Base-by-base conservation (phyloP, 768 basidiomycete species). In the Tulasnella sp. region DNA sequence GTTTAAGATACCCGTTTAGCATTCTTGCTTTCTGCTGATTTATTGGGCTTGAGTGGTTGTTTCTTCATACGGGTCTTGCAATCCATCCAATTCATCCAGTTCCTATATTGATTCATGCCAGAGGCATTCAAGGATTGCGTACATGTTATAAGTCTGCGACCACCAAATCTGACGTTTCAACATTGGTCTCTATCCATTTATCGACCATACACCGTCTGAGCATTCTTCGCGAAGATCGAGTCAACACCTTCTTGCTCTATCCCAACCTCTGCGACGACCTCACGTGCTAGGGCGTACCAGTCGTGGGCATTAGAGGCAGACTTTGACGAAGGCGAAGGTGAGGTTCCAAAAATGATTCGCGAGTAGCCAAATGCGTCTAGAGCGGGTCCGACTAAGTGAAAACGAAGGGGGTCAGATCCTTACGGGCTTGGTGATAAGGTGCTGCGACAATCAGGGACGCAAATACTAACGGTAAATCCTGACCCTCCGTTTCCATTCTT, bases 351-450 rank as follows among this genome's bases (percentile, higher is more conserved):
- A 22, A 94, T 84, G 76, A 94, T 92, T 68, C 92, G 86, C 76
- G 90, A 84, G 76, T 86, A 91, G 7, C 92, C 92, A 78, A 94
- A 94, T 2, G 92, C 92, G 78, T 94, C 92, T 74, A 93, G 80
- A 41, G 89, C 89, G 17, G 90, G 92, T 8, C 88, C 89, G 75
- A 94, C 92, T 94, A 73, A 19, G 41, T 4, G 26, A 71, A 35
- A 3, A 63, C 35, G 12, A 71, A 62, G 40, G 64, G 75, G 35
- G 76, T n/a, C 26, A 32, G 35, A 62, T 29, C 29, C 16, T 47
- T n/a, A 44, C 34, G 22, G 35, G 22, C 19, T 47, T 44, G 19
- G 40, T 35, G 32, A 67, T 39, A 32, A 39, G 34, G 62, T 39
- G 52, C 52, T 59, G 26, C 52, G 52, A 26, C 26, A 22, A 59